These are phyloP conservation scores for Globisporangium polare DNA, from an alignment of 352 stramenopile species.

Conservation along the genomic window DNA sequence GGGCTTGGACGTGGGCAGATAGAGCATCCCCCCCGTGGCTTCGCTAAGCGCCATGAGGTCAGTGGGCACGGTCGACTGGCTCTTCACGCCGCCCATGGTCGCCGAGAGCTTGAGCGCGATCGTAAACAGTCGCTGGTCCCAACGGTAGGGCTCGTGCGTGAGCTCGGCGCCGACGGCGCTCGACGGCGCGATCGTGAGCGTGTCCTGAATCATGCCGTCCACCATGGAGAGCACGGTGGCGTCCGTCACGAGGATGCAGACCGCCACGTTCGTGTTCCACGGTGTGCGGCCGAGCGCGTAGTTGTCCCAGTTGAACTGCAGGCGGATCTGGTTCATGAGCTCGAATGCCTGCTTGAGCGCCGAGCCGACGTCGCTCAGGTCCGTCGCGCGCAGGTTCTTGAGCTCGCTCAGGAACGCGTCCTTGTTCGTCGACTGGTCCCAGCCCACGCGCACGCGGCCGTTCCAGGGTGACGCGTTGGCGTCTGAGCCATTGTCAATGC, in stretches of 20 bases:
- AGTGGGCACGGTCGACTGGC: constrained; percentile 45
- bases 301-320: constrained; percentile 88
- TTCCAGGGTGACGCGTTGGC: constrained; percentile 28
- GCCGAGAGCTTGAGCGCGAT: constrained; percentile 82
- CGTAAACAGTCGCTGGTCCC: constrained; percentile 82
- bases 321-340: constrained; percentile 87
- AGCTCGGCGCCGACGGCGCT: constrained; percentile 67
- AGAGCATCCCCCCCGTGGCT: constrained; percentile 77
- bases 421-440: constrained; percentile 85
- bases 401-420: constrained; percentile 77
- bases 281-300: constrained; percentile 73
- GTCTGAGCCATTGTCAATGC: constrained; percentile 1
- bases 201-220: constrained; percentile 70
- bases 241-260: constrained; percentile 81
- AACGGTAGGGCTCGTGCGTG: constrained; percentile 80
- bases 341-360: constrained; percentile 80
- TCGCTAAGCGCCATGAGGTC: constrained; percentile 86
- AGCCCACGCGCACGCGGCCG: constrained; percentile 76
- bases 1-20: constrained; percentile 75
- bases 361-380: constrained; percentile 74
- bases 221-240: constrained; percentile 60
- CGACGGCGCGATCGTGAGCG: constrained; percentile 69
- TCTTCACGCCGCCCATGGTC: constrained; percentile 41
- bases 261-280: constrained; percentile 83
- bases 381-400: constrained; percentile 77